Evolutionary conservation across 2,329 filamentous ascomycete genomes (phyloP).

Genomic region (Helotiales sp.): DNA sequence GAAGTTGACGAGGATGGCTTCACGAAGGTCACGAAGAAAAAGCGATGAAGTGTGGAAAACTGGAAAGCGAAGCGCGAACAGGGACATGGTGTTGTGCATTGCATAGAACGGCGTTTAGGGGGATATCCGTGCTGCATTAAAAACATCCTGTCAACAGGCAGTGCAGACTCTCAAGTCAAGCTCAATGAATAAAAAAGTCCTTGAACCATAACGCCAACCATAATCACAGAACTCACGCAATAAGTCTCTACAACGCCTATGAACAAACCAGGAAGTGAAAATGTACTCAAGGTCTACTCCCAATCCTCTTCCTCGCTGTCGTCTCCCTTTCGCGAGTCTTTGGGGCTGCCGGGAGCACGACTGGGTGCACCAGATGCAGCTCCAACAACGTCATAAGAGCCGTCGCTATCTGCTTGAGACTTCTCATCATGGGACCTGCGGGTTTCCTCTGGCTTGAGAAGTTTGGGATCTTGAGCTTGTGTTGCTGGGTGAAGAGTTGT

Average conservation of each 20-base stretch:
- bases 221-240: conserved; percentile 5
- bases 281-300: conserved; percentile 58
- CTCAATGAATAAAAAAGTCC: conserved; percentile 21
- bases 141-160: conserved; percentile 17
- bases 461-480: conserved; percentile 42
- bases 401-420: conserved; percentile 90
- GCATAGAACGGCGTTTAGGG: conserved; percentile 30
- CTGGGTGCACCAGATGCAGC: conserved; percentile 77
- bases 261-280: conserved; percentile 11
- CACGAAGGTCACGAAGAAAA: conserved; percentile 74
- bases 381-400: conserved; percentile 92
- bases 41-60: conserved; percentile 45
- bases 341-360: conserved; percentile 73
- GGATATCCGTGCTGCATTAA: conserved; percentile 34
- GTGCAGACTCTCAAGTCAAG: conserved; percentile 9
- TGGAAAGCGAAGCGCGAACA: no score
- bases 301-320: conserved; percentile 78
- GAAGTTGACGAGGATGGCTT: conserved; percentile 84
- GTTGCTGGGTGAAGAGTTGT: conserved; percentile 63
- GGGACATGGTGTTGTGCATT: conserved; percentile 17
- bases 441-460: conserved; percentile 66
- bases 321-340: conserved; percentile 58
- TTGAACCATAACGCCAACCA: conserved; percentile 27
- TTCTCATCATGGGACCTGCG: conserved; percentile 86
- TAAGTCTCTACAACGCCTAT: conserved; percentile 27